phyloP scores from a whole-genome alignment of 75 land plant species.

The Cryptomeria japonica region DNA sequence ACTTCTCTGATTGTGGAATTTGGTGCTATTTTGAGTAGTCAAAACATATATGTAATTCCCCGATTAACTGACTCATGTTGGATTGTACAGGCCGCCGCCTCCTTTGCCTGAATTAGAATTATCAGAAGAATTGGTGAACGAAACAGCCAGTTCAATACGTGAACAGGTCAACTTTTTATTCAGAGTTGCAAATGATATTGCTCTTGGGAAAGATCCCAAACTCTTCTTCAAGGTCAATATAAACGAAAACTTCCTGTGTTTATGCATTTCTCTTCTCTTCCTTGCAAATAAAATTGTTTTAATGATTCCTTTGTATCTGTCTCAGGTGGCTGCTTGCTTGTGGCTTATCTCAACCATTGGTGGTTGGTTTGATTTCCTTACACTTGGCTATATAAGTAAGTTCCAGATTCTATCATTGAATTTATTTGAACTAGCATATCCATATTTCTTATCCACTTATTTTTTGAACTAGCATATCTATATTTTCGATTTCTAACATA shows the following conservation, averaged over 20 bases:
- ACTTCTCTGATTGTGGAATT: too few relatives aligned
- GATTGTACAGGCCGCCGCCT: conserved; percentile 64
- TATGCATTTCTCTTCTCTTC: background rate
- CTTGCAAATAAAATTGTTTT: background rate
- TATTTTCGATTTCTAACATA: too few relatives aligned
- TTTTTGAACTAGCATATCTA: too few relatives aligned
- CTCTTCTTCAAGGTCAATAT: conserved; percentile 52
- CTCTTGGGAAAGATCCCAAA: conserved; percentile 63
- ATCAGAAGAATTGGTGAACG: conserved; percentile 59
- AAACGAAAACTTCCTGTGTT: too few relatives aligned
- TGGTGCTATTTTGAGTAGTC: too few relatives aligned
- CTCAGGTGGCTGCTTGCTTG: conserved; percentile 47
- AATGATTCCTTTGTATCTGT: background rate
- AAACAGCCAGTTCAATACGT: conserved; percentile 34
- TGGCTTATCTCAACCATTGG: conserved; percentile 65
- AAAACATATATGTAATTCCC: too few relatives aligned
- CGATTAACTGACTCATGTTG: background rate
- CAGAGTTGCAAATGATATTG: conserved; percentile 51
- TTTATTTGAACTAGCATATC: too few relatives aligned
- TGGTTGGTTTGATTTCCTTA: conserved; percentile 61
- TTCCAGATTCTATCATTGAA: background rate
- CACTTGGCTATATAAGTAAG: conserved; percentile 69
- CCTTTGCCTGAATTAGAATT: conserved; percentile 66
- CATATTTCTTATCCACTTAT: too few relatives aligned
- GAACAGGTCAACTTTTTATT: conserved; percentile 38